phyloP scores from a whole-genome alignment of 2,329 filamentous ascomycete genomes.

The Metarhizium rileyi region DNA sequence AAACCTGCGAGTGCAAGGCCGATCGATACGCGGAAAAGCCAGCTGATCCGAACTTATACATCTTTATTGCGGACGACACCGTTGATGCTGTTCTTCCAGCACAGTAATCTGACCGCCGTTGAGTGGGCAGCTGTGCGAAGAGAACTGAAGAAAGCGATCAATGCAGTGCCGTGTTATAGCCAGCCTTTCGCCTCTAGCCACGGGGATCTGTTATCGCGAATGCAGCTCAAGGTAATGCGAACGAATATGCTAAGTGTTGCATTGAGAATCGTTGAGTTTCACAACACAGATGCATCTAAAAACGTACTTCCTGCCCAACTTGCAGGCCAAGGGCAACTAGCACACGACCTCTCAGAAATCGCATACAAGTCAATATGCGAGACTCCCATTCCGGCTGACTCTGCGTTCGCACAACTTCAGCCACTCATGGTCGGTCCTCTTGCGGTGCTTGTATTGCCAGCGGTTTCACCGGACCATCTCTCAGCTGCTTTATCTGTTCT shows the following conservation, averaged over 20 bases:
- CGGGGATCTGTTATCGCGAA: constrained; percentile 43
- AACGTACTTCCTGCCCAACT: constrained; percentile 20
- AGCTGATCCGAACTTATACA: constrained; percentile 77
- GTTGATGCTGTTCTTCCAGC: constrained; percentile 72
- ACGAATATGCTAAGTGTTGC: constrained; percentile 84
- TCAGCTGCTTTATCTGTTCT: constrained; percentile 73
- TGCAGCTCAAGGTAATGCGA: constrained; percentile 76
- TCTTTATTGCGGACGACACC: constrained; percentile 79
- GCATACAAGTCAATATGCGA: constrained; percentile 40
- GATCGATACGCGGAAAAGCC: constrained; percentile 80
- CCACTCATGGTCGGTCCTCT: constrained; percentile 75
- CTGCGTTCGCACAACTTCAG: constrained; percentile 49
- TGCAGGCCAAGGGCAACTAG: constrained; percentile 23
- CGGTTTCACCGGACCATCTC: constrained; percentile 74
- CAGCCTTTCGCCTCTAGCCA: constrained; percentile 15
- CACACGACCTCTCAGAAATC: constrained; percentile 43
- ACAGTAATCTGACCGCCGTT: constrained; percentile 58
- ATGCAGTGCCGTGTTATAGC: constrained; percentile 27
- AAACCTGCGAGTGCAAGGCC: constrained; percentile 80
- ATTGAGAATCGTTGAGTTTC: constrained; percentile 79
- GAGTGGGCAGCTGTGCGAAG: constrained; percentile 43
- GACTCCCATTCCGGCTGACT: constrained; percentile 25
- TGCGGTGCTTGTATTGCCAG: constrained; percentile 69
- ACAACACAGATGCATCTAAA: constrained; percentile 38
- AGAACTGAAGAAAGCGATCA: constrained; percentile 34